Evolutionary conservation across 768 basidiomycete genomes (phyloP).

Genomic region (Phallus indusiatus): DNA sequence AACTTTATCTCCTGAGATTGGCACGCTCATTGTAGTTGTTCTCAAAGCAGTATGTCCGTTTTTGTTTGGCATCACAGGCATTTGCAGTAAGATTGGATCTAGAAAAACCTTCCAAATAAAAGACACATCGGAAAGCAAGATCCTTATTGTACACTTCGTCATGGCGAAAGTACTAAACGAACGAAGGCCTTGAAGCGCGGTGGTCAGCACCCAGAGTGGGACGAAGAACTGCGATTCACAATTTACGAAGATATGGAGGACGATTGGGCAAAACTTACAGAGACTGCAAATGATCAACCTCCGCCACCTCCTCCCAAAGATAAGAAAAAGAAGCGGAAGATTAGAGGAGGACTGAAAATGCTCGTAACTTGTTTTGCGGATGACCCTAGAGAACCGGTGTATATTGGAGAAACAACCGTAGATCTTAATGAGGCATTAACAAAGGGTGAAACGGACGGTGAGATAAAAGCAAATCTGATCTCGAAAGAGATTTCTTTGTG

Average conservation of each 20-base stretch:
- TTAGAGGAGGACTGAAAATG: conserved; percentile 70
- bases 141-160: conserved; percentile 77
- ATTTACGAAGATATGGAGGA: conserved; percentile 68
- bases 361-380: conserved; percentile 87
- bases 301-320: conserved; percentile 50
- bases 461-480: conserved; percentile 18
- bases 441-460: conserved; percentile 95
- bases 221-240: conserved; percentile 92
- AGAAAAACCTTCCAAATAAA: conserved; percentile 89
- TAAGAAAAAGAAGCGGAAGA: conserved; percentile 26
- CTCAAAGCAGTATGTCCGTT: conserved; percentile 74
- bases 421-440: conserved; percentile 86
- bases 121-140: conserved; percentile 94
- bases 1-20: conserved; percentile 62
- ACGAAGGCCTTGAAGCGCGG: conserved; percentile 95
- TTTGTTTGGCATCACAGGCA: background rate
- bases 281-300: conserved; percentile 41
- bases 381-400: conserved; percentile 87
- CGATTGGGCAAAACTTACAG: conserved; percentile 33
- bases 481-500: conserved; percentile 5
- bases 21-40: conserved; percentile 88
- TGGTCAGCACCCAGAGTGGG: conserved; percentile 98
- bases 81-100: conserved; percentile 1
- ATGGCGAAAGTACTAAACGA: conserved; percentile 75
- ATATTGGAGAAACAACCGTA: conserved; percentile 87